A percentile compares a stretch with the other conserved stretches of the same genome.
phyloP scores from a whole-genome alignment of 257 asterid species.

The Przewalskia tangutica region DNA sequence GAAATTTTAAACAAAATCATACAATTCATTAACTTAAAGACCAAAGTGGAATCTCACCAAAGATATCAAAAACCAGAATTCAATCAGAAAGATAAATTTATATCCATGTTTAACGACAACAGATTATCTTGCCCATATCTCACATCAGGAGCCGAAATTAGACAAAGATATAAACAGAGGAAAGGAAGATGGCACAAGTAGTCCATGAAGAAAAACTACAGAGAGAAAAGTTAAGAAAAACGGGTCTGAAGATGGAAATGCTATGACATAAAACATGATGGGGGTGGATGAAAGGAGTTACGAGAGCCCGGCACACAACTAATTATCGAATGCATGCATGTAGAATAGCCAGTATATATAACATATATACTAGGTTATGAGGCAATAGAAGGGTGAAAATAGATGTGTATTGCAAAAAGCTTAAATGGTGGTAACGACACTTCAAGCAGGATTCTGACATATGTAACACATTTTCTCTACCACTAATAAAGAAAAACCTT shows the following conservation, averaged over 20 bases:
- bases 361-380: not conserved
- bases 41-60: not conserved
- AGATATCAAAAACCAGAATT: not conserved
- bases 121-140: not conserved
- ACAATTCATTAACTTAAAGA: not conserved
- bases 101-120: not conserved
- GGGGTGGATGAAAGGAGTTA: not conserved
- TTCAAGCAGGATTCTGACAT: not conserved
- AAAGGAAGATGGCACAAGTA: not conserved
- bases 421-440: not conserved
- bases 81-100: not conserved
- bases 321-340: not conserved
- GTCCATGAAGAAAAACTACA: not conserved
- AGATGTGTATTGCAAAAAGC: not conserved
- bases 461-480: not conserved
- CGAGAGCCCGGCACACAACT: not conserved
- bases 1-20: not conserved
- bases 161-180: not conserved
- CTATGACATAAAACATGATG: not conserved
- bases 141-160: not conserved
- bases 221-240: not conserved
- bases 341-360: not conserved
- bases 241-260: not conserved
- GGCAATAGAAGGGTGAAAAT: not conserved
- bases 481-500: not conserved